Percentiles rank a stretch among this genome's conserved stretches.
Evolutionary conservation across 106 monocot genomes (phyloP).

Genomic region (Allium fistulosum): DNA sequence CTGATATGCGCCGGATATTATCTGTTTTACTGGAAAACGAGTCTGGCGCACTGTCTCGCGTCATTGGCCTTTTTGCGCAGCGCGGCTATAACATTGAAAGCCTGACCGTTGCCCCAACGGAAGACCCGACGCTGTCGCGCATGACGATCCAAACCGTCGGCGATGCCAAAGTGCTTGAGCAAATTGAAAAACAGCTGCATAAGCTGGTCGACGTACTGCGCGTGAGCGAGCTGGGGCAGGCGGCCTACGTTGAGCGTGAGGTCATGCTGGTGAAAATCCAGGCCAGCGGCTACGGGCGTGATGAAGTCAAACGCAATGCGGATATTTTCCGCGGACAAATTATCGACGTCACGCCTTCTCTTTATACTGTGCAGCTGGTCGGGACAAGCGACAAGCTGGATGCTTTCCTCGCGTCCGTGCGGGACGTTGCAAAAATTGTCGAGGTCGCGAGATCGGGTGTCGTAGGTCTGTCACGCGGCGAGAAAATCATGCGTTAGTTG

Average conservation of each 20-base stretch:
- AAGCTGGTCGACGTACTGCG: slow-evolving; percentile 2
- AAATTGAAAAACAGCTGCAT: background rate
- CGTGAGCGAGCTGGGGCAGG: background rate
- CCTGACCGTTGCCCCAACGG: slow-evolving; percentile 1
- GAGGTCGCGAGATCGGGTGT: too few species aligned
- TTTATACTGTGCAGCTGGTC: too few species aligned
- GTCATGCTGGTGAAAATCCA: too few species aligned
- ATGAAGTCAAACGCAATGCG: too few species aligned
- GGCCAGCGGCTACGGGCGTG: too few species aligned
- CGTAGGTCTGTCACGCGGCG: too few species aligned
- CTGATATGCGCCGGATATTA: background rate
- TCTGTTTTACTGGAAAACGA: background rate
- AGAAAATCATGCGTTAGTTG: too few species aligned
- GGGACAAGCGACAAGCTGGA: too few species aligned
- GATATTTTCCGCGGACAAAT: too few species aligned
- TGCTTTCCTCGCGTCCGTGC: too few species aligned
- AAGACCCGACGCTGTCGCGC: background rate
- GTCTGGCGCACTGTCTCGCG: background rate
- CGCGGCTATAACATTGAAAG: slow-evolving; percentile 5
- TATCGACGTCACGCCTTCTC: too few species aligned
- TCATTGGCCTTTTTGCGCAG: background rate
- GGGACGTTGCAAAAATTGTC: too few species aligned
- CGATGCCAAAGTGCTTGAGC: background rate
- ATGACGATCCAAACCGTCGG: background rate
- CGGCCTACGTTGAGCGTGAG: background rate